Percentiles rank a stretch among this genome's conserved stretches.
Evolutionary conservation across 2,329 filamentous ascomycete species (phyloP).

Genomic region (Fusarium tuaranense): DNA sequence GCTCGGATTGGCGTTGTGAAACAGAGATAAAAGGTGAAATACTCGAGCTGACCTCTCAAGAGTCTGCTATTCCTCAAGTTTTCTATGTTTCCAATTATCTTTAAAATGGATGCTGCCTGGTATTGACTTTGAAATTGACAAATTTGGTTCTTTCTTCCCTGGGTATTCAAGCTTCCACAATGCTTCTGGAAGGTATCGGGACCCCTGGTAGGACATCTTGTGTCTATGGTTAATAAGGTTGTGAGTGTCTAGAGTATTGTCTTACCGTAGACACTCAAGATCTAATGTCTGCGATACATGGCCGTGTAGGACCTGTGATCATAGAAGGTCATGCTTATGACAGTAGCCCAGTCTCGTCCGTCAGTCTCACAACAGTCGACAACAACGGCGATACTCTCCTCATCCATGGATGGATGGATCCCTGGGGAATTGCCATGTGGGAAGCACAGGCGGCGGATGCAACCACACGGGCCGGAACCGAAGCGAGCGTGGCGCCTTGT

Average conservation of each 20-base stretch:
- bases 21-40: not conserved
- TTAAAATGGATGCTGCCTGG: not conserved
- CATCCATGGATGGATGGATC: constrained; percentile 11
- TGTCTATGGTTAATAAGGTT: not conserved
- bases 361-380: not conserved
- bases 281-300: not conserved
- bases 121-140: not conserved
- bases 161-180: constrained; percentile 3
- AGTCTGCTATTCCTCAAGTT: not conserved
- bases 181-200: constrained; percentile 19
- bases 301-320: not conserved
- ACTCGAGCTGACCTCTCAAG: not conserved
- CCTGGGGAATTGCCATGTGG: constrained; percentile 42
- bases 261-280: not conserved
- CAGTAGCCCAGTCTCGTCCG: not conserved
- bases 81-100: not conserved
- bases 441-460: constrained; percentile 33
- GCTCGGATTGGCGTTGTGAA: not conserved
- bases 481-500: constrained; percentile 21
- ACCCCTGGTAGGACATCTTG: constrained; percentile 2
- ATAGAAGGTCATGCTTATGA: not conserved
- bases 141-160: not conserved
- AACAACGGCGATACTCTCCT: not conserved
- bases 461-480: constrained; percentile 19
- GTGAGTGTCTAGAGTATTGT: not conserved